A percentile compares a stretch with the other conserved stretches of the same genome.
Evolutionary conservation across 768 basidiomycete genomes (phyloP).

Genomic region (Hygrocybe punicea): DNA sequence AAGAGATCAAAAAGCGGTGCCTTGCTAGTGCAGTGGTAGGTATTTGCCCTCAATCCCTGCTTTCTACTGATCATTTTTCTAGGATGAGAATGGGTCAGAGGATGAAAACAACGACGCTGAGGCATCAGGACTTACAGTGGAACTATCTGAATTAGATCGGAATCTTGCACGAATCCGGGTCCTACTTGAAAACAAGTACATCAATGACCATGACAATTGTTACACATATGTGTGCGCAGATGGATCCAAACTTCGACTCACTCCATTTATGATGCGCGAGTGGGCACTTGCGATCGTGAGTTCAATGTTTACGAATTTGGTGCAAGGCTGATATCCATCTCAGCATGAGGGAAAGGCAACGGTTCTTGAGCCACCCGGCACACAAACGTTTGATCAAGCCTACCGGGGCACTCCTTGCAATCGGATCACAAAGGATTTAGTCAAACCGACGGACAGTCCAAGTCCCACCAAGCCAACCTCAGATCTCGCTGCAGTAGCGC

Average conservation of each 20-base stretch:
- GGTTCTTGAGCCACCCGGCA: not conserved
- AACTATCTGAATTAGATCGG: not conserved
- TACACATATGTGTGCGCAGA: not conserved
- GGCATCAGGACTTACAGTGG: not conserved
- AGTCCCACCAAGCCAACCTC: not conserved
- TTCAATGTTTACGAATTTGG: not conserved
- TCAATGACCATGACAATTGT: not conserved
- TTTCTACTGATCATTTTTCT: not conserved
- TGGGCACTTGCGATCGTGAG: not conserved
- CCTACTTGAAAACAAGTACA: not conserved
- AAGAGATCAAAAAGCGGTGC: not conserved
- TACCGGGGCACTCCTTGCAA: not conserved
- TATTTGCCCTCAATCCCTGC: not conserved
- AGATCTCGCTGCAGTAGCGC: not conserved
- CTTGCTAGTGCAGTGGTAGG: not conserved
- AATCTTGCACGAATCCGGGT: not conserved
- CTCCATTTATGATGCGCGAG: not conserved
- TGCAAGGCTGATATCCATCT: not conserved
- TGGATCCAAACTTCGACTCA: not conserved
- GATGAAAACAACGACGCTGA: not conserved
- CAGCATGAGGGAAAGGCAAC: not conserved
- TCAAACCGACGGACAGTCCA: not conserved
- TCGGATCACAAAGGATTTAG: not conserved
- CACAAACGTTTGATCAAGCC: not conserved
- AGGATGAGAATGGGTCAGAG: not conserved